Conservation (phyloP, 2,329 filamentous ascomycete species). For the Penicillium aurantiogriseum region DNA sequence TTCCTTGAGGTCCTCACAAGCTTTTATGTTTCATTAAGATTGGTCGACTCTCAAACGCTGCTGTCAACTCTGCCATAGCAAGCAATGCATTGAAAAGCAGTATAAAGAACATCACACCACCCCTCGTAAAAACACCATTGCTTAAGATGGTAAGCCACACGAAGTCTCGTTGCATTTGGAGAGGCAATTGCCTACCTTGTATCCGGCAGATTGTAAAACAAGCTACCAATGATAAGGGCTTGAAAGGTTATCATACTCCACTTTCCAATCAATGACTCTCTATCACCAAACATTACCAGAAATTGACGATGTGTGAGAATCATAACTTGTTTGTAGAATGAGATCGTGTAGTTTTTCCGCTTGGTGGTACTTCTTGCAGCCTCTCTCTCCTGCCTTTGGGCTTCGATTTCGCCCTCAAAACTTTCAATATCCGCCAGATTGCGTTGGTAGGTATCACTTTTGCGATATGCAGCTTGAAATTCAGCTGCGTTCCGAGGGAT, state of each 20-base stretch:
- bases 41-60: slow-evolving; percentile 61
- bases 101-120: slow-evolving; percentile 62
- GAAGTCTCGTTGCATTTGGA: neutral
- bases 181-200: slow-evolving; percentile 36
- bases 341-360: slow-evolving; percentile 54
- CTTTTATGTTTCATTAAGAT: slow-evolving; percentile 70
- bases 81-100: slow-evolving; percentile 63
- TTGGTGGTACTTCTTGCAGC: slow-evolving; percentile 38
- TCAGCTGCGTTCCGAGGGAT: slow-evolving; percentile 56
- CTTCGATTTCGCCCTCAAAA: slow-evolving; percentile 53
- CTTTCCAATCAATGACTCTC: slow-evolving; percentile 51
- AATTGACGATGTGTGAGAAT: slow-evolving; percentile 57
- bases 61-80: slow-evolving; percentile 60
- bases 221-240: slow-evolving; percentile 47
- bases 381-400: slow-evolving; percentile 43
- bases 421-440: slow-evolving; percentile 51
- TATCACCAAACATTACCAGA: slow-evolving; percentile 55
- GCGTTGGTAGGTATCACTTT: slow-evolving; percentile 46
- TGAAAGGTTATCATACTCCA: slow-evolving; percentile 50
- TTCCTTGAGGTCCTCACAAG: slow-evolving; percentile 44
- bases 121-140: slow-evolving; percentile 57
- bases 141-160: slow-evolving; percentile 26
- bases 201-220: slow-evolving; percentile 56
- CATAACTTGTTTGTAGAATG: slow-evolving; percentile 51
- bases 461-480: slow-evolving; percentile 53